phyloP scores from a whole-genome alignment of 1,284 basidiomycete species.

The Cronartium quercuum region DNA sequence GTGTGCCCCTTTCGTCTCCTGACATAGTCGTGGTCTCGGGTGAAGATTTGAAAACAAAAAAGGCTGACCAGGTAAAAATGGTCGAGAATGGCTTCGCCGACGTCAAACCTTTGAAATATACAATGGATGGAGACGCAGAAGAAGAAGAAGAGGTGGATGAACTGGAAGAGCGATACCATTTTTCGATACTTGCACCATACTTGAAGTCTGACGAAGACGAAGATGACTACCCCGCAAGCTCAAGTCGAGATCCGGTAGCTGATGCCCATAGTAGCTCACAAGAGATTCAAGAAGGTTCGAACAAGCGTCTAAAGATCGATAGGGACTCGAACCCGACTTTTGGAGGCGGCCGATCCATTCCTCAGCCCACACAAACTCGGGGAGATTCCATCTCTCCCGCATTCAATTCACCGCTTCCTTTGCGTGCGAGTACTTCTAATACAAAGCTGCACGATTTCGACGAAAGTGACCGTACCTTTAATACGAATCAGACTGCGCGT shows the following conservation, averaged over 20 bases:
- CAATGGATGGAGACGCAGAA: background rate
- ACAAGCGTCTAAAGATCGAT: background rate
- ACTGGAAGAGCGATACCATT: slow-evolving; percentile 30
- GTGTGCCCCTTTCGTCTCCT: background rate
- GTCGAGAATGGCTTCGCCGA: background rate
- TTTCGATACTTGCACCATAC: slow-evolving; percentile 34
- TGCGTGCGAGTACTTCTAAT: background rate
- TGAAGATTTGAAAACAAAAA: background rate
- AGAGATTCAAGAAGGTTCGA: background rate
- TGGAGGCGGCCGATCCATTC: background rate
- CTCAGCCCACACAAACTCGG: background rate
- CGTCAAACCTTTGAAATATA: background rate
- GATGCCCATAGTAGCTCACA: background rate
- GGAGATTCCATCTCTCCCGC: background rate
- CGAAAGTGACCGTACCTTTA: background rate
- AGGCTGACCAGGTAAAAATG: background rate
- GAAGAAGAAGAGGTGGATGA: slow-evolving; percentile 30
- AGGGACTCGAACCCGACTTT: background rate
- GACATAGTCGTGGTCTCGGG: background rate
- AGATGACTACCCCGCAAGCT: background rate
- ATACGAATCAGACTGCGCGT: background rate
- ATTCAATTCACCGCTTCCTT: background rate
- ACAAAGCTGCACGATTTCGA: background rate
- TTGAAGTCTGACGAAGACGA: background rate
- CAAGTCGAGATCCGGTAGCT: background rate